phyloP scores from a whole-genome alignment of 164 flowering plant species.

The Vitis rupestris region DNA sequence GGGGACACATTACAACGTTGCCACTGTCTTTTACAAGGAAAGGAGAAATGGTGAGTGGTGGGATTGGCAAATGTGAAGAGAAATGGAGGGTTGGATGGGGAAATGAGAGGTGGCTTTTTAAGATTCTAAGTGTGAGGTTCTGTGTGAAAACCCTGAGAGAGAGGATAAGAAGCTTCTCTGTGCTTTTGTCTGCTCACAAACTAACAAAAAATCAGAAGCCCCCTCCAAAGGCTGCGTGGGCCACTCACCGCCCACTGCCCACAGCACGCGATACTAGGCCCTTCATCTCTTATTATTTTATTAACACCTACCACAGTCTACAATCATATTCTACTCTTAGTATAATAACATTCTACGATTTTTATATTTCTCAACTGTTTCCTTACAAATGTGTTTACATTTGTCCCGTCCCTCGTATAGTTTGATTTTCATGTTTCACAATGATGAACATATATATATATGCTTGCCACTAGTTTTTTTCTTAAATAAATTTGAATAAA shows the following conservation, averaged over 20 bases:
- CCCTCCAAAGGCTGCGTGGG: constrained; percentile 43
- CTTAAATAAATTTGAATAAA: no score
- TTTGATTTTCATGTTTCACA: no score
- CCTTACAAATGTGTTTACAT: no score
- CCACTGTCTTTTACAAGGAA: constrained; percentile 8
- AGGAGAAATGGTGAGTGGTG: not conserved
- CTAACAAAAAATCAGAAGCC: constrained; percentile 39
- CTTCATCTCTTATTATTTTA: not conserved
- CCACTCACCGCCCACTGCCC: constrained; percentile 33
- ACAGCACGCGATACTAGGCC: constrained; percentile 32
- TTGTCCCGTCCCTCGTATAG: no score
- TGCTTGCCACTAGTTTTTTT: no score
- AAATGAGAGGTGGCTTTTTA: constrained; percentile 26
- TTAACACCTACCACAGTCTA: no score
- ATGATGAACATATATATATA: no score
- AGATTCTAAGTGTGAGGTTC: constrained; percentile 35
- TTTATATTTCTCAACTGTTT: not conserved
- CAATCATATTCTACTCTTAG: no score
- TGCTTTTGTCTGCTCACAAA: constrained; percentile 65
- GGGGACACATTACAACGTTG: constrained; percentile 12
- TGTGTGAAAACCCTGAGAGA: constrained; percentile 46
- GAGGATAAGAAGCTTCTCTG: constrained; percentile 53
- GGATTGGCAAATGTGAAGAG: not conserved
- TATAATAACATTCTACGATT: not conserved
- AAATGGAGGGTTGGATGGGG: not conserved